Percentiles rank a stretch among this genome's conserved stretches.
These are phyloP conservation scores for Pseudogymnoascus destructans DNA, from an alignment of 2,329 filamentous ascomycete species.

Conservation along the genomic window DNA sequence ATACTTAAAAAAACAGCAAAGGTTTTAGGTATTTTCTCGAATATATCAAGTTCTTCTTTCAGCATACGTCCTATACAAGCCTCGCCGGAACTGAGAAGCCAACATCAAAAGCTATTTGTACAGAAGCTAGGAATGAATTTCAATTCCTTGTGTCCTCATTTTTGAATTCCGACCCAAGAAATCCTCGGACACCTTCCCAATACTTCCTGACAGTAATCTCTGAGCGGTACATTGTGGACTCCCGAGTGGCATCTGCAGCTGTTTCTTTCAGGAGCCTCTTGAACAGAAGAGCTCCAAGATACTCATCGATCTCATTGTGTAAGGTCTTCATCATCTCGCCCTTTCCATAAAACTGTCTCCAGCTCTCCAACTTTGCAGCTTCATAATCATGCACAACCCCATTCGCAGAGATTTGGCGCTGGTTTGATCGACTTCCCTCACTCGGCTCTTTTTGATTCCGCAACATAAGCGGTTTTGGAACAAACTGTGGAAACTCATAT, in stretches of 20 bases:
- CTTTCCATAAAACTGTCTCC: not conserved
- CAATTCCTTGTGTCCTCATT: not conserved
- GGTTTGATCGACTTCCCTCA: not conserved
- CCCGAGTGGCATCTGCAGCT: not conserved
- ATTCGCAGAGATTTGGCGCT: not conserved
- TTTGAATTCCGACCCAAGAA: not conserved
- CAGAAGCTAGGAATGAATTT: not conserved
- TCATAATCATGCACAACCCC: not conserved
- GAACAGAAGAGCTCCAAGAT: not conserved
- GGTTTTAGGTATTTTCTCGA: not conserved
- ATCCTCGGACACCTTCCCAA: not conserved
- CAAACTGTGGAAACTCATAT: not conserved
- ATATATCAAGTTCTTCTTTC: not conserved
- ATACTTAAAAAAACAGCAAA: not conserved
- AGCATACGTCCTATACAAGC: not conserved
- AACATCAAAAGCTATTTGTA: not conserved
- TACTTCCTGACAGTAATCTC: not conserved
- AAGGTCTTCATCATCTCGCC: not conserved
- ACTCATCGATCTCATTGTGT: not conserved
- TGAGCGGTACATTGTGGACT: not conserved
- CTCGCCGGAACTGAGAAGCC: not conserved
- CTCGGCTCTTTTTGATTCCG: not conserved
- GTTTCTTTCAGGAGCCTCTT: slow-evolving; percentile 1
- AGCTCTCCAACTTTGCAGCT: slow-evolving; percentile 1
- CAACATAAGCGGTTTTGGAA: not conserved